Evolutionary conservation across 2,329 filamentous ascomycete species (phyloP), one percentile per base, ranked within the genome.

Genomic region (Diaporthe longicolla): DNA sequence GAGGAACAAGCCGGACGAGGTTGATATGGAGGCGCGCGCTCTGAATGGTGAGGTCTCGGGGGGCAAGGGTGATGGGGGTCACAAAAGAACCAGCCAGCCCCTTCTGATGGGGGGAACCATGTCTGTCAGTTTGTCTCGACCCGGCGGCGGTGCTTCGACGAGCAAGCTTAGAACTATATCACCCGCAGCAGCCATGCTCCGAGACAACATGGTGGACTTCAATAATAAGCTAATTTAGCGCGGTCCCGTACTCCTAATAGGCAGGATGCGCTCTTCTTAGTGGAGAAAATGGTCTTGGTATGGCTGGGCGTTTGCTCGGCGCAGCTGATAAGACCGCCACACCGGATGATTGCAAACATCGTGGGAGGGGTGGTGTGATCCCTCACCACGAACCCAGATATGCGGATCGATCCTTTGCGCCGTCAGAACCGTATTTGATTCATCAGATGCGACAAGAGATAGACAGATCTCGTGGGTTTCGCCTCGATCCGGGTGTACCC

Each of bases 231-330:
- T 68, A 68, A 54, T 26, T 54, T 68, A 50, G 63, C 63, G 45
- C 32, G 8, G 63, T 26, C 13, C 19, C 26, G 17, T 15, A 32
- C n/a, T 65, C 37, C 24, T 50, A 68, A 68, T 35, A 50, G 61
- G 43, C 61, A 66, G 21, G 26, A 35, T 29, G 61, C 45, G 21
- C 24, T 66, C 21, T 3, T 26, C 29, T 52, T 17, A n/a, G 63
- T 54, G 48, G 48, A 54, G 48, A 54, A 40, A 1, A 13, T 45
- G 63, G 63, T 45, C 63, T 68, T 50, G 63, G 63, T 50, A 54
- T 68, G 35, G 29, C 63, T 68, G 63, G 63, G 63, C 63, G 48
- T 68, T 66, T 68, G 63, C 63, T 68, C 48, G 63, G 63, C 63
- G 63, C 63, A 54, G 48, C 63, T 54, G 63, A 68, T 68, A 68